Evolutionary conservation across 2,329 filamentous ascomycete genomes (phyloP), one percentile per base, ranked within the genome.

Genomic region (Diaporthe sp.): DNA sequence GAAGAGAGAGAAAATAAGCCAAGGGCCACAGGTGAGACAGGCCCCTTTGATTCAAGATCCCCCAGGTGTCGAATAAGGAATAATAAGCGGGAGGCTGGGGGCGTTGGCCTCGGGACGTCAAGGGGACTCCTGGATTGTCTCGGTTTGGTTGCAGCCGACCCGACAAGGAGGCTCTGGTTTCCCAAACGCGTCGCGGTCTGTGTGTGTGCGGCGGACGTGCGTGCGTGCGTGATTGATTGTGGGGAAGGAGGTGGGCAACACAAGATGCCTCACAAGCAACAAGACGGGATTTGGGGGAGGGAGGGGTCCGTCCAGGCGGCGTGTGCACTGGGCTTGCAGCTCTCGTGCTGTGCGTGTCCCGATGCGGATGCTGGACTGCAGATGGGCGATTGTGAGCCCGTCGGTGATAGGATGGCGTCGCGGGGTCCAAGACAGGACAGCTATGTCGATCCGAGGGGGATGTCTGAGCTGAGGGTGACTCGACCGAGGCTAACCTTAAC

Each of bases 101-200:
- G 59, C 25, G 39, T 13, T 59, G 57, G 57, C 31, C 34, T 39
- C 44, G 62, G 62, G 46, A 68, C 62, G 62, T 68, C 65, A 53
- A 68, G 65, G 65, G 65, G 34, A 39, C 65, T 68, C 65, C 65
- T 68, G 65, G 65, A 19, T 53, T 68, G 65, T 68, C 65, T 68
- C 65, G 65, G 65, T 68, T 68, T 68, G 65, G 65, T 68, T 53
- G 65, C 65, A 68, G 65, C 65, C 65, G 65, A 68, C 65, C 65
- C 65, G 46, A 68, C 65, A 68, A 68, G 65, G 65, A 68, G 65
- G 65, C 65, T 68, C 65, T 39, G 22, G 39, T 51, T 68, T 39
- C 46, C 65, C 46, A 68, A 68, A 68, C 65, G 65, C 46, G 65
- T 68, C 65, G 65, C 65, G 65, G 65, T 68, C 65, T 22, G 65